Base-by-base conservation (phyloP, 345 rosid genomes). In the Hibiscus trionum region DNA sequence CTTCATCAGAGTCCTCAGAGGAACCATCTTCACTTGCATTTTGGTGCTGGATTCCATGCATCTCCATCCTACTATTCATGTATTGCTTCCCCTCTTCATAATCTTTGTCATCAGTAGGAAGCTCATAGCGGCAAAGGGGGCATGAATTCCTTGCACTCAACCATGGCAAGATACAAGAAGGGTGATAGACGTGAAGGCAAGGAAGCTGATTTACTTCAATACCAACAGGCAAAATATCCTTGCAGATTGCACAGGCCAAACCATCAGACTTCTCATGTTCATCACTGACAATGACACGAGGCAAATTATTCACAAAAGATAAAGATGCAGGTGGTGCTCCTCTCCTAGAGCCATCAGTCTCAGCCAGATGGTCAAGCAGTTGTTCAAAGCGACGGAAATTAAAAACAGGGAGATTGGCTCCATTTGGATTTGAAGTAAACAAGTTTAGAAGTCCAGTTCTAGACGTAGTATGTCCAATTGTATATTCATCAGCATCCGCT, bases 301-400 rank as follows among this genome's bases (percentile, higher is more conserved):
- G 96, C 70, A 93, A 86, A 72, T 65, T 84, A 52, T 78, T 82
- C 75, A 91, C 78, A 70, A 77, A 84, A n/a, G 96, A 86, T 24
- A 76, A 21, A 64, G 98, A 85, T 57, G 97, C 90, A 75, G 96
- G 98, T 72, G 97, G 98, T 19, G 98, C 96, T 72, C 93, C 93
- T 86, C 97, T 85, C 79, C 90, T 88, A 21, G 91, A 83, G 64
- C 68, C 85, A 76, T 87, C 96, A 73, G 87, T 81, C 70, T 81
- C 93, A 66, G 87, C 89, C 77, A 93, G 84, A 76, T 85, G 89
- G 69, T 87, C 90, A 72, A 90, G 93, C 77, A 91, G 76, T 75
- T 88, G 89, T 55, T 87, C 96, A 61, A 90, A 84, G 57, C 1
- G 70, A 24, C 7, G 56, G 55, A 56, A 53, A 52, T 56, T 70